Conservation (phyloP, 169 alveolate species). For the Pseudocohnilembus persalinus region DNA sequence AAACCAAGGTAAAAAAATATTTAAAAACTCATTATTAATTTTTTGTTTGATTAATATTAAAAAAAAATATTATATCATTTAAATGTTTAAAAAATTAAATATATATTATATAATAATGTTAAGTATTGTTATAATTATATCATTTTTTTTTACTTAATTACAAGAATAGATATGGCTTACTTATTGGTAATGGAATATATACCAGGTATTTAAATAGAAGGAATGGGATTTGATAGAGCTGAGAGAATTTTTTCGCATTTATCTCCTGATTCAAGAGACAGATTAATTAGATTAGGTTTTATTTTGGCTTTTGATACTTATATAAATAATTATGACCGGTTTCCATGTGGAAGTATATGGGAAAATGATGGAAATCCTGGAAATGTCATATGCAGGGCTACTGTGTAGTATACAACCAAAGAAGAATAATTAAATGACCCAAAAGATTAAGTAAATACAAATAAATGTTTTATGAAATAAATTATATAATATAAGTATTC, state of each 20-base stretch:
- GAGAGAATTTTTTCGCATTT: constrained; percentile 10
- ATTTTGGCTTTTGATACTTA: constrained; percentile 17
- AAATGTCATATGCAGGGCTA: constrained; percentile 4
- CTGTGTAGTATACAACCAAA: constrained; percentile 1
- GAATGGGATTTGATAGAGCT: constrained; percentile 21
- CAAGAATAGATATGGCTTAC: constrained; percentile 19
- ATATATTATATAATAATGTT: no score
- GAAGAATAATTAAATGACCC: constrained; percentile 11
- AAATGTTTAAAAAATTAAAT: no score
- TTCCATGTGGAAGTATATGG: neutral
- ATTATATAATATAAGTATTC: no score
- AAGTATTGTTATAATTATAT: no score
- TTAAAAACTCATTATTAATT: no score
- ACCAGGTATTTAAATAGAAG: constrained; percentile 10
- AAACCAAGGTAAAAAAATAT: neutral
- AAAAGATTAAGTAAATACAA: no score
- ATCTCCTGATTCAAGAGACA: constrained; percentile 26
- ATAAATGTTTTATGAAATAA: no score
- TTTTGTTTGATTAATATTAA: no score
- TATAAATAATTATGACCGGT: constrained; percentile 19
- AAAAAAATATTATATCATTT: no score
- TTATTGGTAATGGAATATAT: constrained; percentile 12
- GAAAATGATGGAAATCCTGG: constrained; percentile 21
- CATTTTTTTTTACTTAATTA: neutral
- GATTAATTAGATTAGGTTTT: constrained; percentile 20